Evolutionary conservation across 108 stramenopile genomes (phyloP).

Genomic region (Hondaea fermentalgiana): DNA sequence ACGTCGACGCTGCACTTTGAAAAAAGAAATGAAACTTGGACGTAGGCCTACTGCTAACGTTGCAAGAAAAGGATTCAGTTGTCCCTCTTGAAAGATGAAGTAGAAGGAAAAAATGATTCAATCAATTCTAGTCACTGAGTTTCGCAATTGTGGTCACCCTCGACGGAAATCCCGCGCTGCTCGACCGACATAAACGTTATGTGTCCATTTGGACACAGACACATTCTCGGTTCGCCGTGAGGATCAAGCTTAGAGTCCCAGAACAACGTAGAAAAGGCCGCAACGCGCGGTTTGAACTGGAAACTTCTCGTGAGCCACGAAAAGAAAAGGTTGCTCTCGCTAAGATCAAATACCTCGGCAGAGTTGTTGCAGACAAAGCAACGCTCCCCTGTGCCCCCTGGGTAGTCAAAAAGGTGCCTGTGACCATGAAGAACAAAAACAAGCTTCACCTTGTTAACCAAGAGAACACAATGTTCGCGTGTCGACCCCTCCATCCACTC

Average conservation of each 20-base stretch:
- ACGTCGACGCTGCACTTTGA: too few relatives aligned
- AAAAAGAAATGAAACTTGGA: too few relatives aligned
- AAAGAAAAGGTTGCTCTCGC: neutral
- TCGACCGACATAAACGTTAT: neutral
- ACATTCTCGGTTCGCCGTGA: neutral
- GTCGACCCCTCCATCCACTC: neutral
- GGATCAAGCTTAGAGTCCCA: neutral
- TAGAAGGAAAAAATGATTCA: neutral
- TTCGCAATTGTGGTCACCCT: neutral
- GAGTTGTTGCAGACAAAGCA: neutral
- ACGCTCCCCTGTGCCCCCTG: neutral
- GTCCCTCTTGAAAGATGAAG: neutral
- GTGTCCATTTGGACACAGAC: neutral
- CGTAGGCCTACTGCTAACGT: neutral
- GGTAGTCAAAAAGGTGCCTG: neutral
- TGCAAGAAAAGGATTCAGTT: neutral
- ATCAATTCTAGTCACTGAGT: neutral
- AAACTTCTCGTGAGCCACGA: neutral
- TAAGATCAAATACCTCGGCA: neutral
- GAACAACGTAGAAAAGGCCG: neutral
- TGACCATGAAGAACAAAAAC: neutral
- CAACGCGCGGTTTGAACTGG: neutral
- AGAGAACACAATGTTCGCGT: neutral
- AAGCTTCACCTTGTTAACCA: neutral
- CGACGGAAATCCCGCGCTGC: neutral